These are phyloP conservation scores for Combretum micranthum DNA, from an alignment of 345 rosid genomes.

Conservation along the genomic window DNA sequence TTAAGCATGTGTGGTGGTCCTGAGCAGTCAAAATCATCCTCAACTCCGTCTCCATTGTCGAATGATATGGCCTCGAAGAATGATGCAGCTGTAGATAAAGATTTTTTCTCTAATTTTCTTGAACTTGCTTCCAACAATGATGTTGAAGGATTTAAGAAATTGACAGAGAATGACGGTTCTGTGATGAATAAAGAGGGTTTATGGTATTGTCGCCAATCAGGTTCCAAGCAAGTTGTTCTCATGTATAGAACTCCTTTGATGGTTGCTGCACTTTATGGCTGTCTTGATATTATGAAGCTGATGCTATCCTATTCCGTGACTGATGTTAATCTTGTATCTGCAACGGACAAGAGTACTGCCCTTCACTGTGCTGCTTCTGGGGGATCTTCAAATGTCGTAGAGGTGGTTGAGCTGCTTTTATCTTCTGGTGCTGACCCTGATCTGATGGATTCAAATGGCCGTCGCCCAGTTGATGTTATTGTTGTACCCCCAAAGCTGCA, in stretches of 20 bases:
- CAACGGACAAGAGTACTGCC: constrained; percentile 68
- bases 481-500: constrained; percentile 74
- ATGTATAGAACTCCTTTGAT: constrained; percentile 77
- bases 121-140: constrained; percentile 95
- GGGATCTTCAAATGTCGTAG: constrained; percentile 69
- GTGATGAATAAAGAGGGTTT: no score
- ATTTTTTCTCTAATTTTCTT: constrained; percentile 73
- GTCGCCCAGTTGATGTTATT: constrained; percentile 70
- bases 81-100: constrained; percentile 51
- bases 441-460: constrained; percentile 49
- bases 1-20: constrained; percentile 28
- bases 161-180: no score
- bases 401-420: constrained; percentile 68
- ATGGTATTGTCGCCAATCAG: no score
- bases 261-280: constrained; percentile 92
- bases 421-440: constrained; percentile 77
- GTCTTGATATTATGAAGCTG: constrained; percentile 60
- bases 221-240: constrained; percentile 22
- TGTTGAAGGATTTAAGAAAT: neutral
- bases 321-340: constrained; percentile 64
- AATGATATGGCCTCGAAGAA: neutral
- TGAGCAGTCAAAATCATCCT: constrained; percentile 15
- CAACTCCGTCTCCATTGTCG: constrained; percentile 3
- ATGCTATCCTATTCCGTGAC: constrained; percentile 62
- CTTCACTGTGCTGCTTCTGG: constrained; percentile 95